Percentiles rank a stretch among this genome's conserved stretches.
These are phyloP conservation scores for Cardamine resedifolia DNA, from an alignment of 345 rosid genomes.

Conservation along the genomic window DNA sequence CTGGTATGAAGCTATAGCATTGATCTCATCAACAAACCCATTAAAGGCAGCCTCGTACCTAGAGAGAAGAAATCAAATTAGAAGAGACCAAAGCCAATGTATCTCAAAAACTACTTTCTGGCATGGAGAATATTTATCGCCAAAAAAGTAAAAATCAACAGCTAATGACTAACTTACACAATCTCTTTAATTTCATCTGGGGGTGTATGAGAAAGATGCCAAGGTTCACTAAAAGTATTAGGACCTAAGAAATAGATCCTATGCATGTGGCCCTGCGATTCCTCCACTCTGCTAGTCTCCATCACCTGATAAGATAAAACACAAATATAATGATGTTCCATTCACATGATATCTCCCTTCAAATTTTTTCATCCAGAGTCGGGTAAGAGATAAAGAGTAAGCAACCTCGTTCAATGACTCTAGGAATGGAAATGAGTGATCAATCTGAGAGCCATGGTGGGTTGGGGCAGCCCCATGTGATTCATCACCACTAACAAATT, in stretches of 20 bases:
- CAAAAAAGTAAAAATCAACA: neutral
- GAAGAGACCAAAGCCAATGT: slow-evolving; percentile 5
- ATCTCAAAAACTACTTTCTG: slow-evolving; percentile 8
- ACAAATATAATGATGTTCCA: neutral
- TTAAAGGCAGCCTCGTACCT: slow-evolving; percentile 89
- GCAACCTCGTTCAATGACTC: slow-evolving; percentile 92
- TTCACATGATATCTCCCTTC: slow-evolving; percentile 8
- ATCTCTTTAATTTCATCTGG: slow-evolving; percentile 80
- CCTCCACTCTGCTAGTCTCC: slow-evolving; percentile 87
- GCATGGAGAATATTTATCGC: neutral
- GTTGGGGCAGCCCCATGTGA: slow-evolving; percentile 58
- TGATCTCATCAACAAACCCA: slow-evolving; percentile 87
- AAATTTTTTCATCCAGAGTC: neutral
- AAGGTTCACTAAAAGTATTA: slow-evolving; percentile 85
- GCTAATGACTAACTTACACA: slow-evolving; percentile 58
- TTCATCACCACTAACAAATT: slow-evolving; percentile 87
- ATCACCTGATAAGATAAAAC: slow-evolving; percentile 55
- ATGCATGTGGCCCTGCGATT: slow-evolving; percentile 84
- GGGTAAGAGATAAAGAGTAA: slow-evolving; percentile 10
- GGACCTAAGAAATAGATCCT: slow-evolving; percentile 91
- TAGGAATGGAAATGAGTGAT: slow-evolving; percentile 86
- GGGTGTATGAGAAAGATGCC: slow-evolving; percentile 81
- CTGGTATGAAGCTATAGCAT: slow-evolving; percentile 80
- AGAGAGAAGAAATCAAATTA: slow-evolving; percentile 23
- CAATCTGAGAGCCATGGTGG: slow-evolving; percentile 57